Base-by-base conservation (phyloP, 805 yeast genomes). In the Saccharomycopsis selenospora region DNA sequence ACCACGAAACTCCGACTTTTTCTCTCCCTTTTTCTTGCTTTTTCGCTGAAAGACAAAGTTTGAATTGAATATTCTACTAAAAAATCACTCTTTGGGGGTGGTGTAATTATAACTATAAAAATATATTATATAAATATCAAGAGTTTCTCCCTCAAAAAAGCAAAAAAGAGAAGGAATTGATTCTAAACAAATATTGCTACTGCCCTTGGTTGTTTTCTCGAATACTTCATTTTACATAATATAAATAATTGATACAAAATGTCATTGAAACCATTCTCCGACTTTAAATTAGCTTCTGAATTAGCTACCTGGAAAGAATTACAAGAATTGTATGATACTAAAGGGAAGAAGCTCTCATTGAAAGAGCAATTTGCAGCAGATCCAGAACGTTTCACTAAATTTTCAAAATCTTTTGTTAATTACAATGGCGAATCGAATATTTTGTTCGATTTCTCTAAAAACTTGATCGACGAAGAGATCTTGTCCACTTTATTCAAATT, bases 361-460 rank as follows among this genome's bases (percentile, higher is more conserved):
- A 77, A 77, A 63, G 83, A 82, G 41, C 93, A 85, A 59, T 93
- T 93, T 66, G 68, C 73, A 45, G 69, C 76, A 57, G 96, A 93
- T 67, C 65, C 85, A 20, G 60, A 73, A 53, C 80, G 99, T 66
- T 88, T 82, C 62, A 75, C 70, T 55, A 88, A 85, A 67, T 82
- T 75, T 66, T 77, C 93, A 56, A 78, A 77, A 64, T 80, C 85
- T 51, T 88, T 89, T 69, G 72, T 72, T 59, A 93, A 91, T 75
- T 85, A 64, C 66, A 97, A 91, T 64, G 88, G 84, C 43, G 45
- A 45, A 4, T 85, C 95, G 49, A 73, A 89, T 71, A 85, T 93
- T 64, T 71, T 91, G 60, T 93, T 91, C 63, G 99, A 93, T 68
- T 93, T 83, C 76, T 86, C 96, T 60, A 93, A 93, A 78, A 93